These are phyloP conservation scores for Earliella scabrosa DNA, from an alignment of 1,284 basidiomycete species.

Conservation along the genomic window DNA sequence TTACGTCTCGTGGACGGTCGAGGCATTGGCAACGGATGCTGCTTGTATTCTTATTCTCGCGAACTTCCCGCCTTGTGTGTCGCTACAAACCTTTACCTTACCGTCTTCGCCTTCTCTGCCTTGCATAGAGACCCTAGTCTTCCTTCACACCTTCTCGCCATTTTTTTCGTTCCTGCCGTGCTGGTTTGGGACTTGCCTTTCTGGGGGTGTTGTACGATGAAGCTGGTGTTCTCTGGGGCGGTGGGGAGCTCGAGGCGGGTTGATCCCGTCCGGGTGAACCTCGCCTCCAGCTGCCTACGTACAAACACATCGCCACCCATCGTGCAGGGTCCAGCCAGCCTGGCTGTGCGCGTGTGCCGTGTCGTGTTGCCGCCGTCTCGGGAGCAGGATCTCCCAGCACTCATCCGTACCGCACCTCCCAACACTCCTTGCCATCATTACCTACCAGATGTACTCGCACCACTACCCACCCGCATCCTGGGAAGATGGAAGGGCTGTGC, in stretches of 20 bases:
- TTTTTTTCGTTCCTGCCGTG: conserved; percentile 21
- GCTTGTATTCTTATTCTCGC: conserved; percentile 28
- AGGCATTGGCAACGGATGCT: conserved; percentile 22
- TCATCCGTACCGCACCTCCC: conserved; percentile 3
- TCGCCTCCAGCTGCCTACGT: conserved; percentile 10
- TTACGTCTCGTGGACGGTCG: conserved; percentile 19
- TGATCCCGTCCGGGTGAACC: conserved; percentile 19
- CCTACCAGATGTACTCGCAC: conserved; percentile 12
- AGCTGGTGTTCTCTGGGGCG: conserved; percentile 22
- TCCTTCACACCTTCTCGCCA: conserved; percentile 11
- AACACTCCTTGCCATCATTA: conserved; percentile 10
- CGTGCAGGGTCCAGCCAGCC: background rate
- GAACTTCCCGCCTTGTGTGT: conserved; percentile 13
- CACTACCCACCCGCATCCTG: conserved; percentile 17
- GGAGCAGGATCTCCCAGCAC: conserved; percentile 13
- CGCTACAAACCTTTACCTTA: conserved; percentile 6
- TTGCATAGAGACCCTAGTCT: conserved; percentile 12
- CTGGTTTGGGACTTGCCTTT: conserved; percentile 15
- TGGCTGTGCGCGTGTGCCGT: conserved; percentile 3
- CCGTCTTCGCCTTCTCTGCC: background rate
- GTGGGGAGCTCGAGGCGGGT: conserved; percentile 22
- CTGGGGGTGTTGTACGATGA: conserved; percentile 27
- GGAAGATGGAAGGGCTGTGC: conserved; percentile 33
- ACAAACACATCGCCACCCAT: background rate
- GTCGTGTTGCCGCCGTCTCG: conserved; percentile 1